Percentiles rank a stretch among this genome's conserved stretches.
phyloP scores from a whole-genome alignment of 345 rosid genomes.

The Aquilaria sinensis region DNA sequence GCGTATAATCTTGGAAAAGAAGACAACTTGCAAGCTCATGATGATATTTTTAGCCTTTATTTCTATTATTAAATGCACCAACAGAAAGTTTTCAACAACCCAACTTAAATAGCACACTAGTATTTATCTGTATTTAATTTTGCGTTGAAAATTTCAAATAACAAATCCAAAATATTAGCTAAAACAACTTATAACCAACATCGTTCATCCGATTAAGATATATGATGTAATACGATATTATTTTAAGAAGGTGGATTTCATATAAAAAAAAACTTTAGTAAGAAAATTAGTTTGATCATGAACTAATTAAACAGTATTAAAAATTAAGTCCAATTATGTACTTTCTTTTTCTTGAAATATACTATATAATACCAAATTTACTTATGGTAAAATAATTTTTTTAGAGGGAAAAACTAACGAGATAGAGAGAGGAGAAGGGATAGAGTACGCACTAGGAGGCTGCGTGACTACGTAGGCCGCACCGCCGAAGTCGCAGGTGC shows the following conservation, averaged over 20 bases:
- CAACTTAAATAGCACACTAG: background rate
- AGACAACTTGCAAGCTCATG: background rate
- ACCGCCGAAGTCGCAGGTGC: conserved; percentile 73
- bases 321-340: background rate
- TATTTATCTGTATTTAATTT: too few species aligned
- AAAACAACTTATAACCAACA: background rate
- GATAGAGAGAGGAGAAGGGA: background rate
- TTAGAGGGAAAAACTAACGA: background rate
- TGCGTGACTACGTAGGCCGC: conserved; percentile 65
- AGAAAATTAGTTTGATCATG: too few species aligned
- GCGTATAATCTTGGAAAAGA: conserved; percentile 4
- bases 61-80: background rate
- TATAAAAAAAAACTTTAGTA: background rate
- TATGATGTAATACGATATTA: background rate
- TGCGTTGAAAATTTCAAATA: background rate
- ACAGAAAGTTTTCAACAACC: background rate
- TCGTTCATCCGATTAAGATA: background rate
- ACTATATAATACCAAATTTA: background rate
- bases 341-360: background rate
- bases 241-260: background rate
- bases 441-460: conserved; percentile 52
- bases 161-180: background rate
- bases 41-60: background rate
- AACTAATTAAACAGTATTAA: background rate
- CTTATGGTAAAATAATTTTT: background rate